Percentiles rank a stretch among this genome's conserved stretches.
phyloP scores from a whole-genome alignment of 352 stramenopile genomes.

The Phytophthora rubi region DNA sequence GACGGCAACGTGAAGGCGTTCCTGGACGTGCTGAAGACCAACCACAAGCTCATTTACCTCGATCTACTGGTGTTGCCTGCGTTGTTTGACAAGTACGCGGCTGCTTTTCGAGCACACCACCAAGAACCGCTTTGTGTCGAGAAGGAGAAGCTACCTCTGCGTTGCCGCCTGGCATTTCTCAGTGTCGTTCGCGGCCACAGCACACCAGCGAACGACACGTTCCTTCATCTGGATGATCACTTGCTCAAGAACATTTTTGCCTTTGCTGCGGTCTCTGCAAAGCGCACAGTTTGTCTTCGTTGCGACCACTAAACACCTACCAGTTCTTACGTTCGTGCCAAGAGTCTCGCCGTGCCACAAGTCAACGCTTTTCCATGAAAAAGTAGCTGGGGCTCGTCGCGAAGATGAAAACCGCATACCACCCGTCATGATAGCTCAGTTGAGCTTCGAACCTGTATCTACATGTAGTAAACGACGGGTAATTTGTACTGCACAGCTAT shows the following conservation, averaged over 20 bases:
- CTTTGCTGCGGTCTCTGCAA: conserved; percentile 33
- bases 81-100: conserved; percentile 32
- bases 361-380: too few relatives aligned
- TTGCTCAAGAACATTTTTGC: conserved; percentile 30
- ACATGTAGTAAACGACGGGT: too few relatives aligned
- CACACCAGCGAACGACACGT: conserved; percentile 7
- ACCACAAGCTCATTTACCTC: conserved; percentile 38
- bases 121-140: conserved; percentile 35
- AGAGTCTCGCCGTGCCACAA: too few relatives aligned
- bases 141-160: conserved; percentile 35
- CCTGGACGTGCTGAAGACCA: conserved; percentile 29
- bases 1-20: conserved; percentile 30
- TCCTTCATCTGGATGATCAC: conserved; percentile 33
- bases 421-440: too few relatives aligned
- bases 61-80: conserved; percentile 29
- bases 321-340: too few relatives aligned
- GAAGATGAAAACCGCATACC: conserved; percentile 8
- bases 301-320: conserved; percentile 27
- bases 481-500: too few relatives aligned
- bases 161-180: conserved; percentile 33
- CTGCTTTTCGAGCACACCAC: conserved; percentile 26
- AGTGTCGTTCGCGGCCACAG: conserved; percentile 29
- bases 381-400: too few relatives aligned
- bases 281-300: conserved; percentile 34
- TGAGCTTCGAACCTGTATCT: too few relatives aligned